Base-by-base conservation (phyloP, 164 flowering plant genomes). In the Aristolochia contorta region DNA sequence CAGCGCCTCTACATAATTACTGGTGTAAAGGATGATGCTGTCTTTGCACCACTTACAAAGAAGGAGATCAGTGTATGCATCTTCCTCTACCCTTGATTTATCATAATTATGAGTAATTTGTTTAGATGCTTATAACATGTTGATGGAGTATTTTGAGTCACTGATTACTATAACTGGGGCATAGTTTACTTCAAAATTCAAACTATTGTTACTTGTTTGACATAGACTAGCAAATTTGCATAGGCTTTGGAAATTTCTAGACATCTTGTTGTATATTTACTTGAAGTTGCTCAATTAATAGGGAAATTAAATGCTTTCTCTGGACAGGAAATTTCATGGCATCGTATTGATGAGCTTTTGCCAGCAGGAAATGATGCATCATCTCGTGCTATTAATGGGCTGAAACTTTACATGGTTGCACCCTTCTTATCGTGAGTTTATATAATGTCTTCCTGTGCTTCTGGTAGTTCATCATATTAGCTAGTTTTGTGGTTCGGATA, bases 21-120 rank as follows among this genome's bases (percentile, higher is more conserved):
- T 69, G 93, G 95, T 50, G 97, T 91, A 57, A 85, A 78, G 69
- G 95, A 90, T 67, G 89, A 86, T 71, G 85, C 93, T 61, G 67
- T 79, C 23, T 93, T 93, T 75, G 96, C 99, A 24, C 99, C 99
- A 61, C 91, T 64, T n/a, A 93, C 99, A 20, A 93, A 93, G 64
- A 93, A 93, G 63, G 97, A 93, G 77, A 93, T 93, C 59, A 93
- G 99, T 79, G 99, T 90, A 85, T 62, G 93, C 43, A 32, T 67
- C 37, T 30, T 57, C 51, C 53, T 20, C 24, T 16, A 52, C n/a
- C 58, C n/a, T 21, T 21, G 57, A 25, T 18, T 49, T 18, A 18
- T 20, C 22, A 10, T 3, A 37, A 37, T 37, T 37, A 3, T 37
- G 12, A 37, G 21, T 50, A 19, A 50, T 4, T 50, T 18, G 12